Evolutionary conservation across 768 basidiomycete genomes (phyloP), one percentile per base, ranked within the genome.

Genomic region (Terana coerulea): DNA sequence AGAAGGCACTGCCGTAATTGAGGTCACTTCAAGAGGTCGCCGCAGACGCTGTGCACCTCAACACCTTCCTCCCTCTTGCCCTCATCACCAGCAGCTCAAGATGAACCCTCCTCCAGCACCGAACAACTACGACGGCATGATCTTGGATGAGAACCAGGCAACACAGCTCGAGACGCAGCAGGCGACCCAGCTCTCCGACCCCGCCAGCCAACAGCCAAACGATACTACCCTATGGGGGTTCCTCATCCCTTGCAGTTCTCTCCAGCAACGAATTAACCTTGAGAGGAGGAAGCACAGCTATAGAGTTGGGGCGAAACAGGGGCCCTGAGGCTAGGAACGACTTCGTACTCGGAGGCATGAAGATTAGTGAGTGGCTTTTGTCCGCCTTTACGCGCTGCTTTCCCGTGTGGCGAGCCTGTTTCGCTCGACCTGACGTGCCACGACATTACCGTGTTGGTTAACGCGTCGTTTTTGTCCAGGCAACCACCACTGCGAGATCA

Each of bases 271-370:
- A 29, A 75, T 88, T 46, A 83, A 87, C 57, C 78, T 89, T 53
- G 79, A 72, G 71, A 84, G 77, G 59, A 57, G 75, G 34, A 68
- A 73, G 24, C 73, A 73, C 0, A 67, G 60, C 17, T 78, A 80
- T 57, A 71, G 63, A 21, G 65, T 90, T 55, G 88, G n/a, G 88
- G 24, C 75, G 88, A 45, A 74, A 75, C 53, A 59, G 28, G 12
- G 57, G 60, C 21, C 36, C 37, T 21, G 22, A 43, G 26, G 12
- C 47, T 0, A 69, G 71, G 0, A 69, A 68, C 53, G 81, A 86
- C 52, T 69, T 87, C 39, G 66, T 81, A n/a, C 68, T 91, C 24
- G 76, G 81, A 4, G 84, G 86, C 8, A 78, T 75, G 71, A 88
- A 80, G 75, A 79, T 91, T 63, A 91, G 89, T 91, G 59, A 66